Base-by-base conservation (phyloP, 345 rosid genomes). In the Psidium guajava region DNA sequence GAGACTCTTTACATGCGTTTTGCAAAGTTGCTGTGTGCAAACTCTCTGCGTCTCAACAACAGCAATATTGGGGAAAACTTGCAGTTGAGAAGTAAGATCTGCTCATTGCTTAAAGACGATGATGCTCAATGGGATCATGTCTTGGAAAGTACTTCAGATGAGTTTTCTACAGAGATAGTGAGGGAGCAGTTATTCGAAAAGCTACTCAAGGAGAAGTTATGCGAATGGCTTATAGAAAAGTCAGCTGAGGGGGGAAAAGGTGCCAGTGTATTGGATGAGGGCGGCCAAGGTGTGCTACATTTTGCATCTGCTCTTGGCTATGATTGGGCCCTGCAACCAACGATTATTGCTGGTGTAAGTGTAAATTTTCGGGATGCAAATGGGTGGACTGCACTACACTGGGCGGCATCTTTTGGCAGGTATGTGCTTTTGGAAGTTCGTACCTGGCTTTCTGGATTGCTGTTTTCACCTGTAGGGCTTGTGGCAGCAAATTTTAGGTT, bases 371-470 rank as follows among this genome's bases (percentile, higher is more conserved):
- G 98, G 10, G 98, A 97, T 89, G 90, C 89, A 24, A 95, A 95
- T 89, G 99, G 98, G 61, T 97, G 99, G 99, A 97, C 98, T 44
- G 99, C 98, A 83, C 99, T 97, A 91, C 99, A 97, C 82, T 97
- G 99, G 99, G 99, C 99, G 64, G 99, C 99, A 85, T 93, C 86
- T 87, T 93, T 87, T 89, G 98, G 99, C 92, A 96, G 98, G 98
- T 93, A 69, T 36, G 24, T 10, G 25, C 80, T 36, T 69, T 69
- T 69, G 80, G 80, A 18, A 69, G 40, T 69, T 69, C n/a, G 7
- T 36, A 36, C 47, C 80, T 36, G 80, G 80, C 36, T 32, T 32
- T 69, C 47, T 10, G 24, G 40, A 69, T 2, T 36, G 47, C 80
- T 69, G 47, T 69, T 69, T 36, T 36, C 47, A 69, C 80, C 47